phyloP scores from a whole-genome alignment of 495 filamentous ascomycete species.

The Monascus purpureus region DNA sequence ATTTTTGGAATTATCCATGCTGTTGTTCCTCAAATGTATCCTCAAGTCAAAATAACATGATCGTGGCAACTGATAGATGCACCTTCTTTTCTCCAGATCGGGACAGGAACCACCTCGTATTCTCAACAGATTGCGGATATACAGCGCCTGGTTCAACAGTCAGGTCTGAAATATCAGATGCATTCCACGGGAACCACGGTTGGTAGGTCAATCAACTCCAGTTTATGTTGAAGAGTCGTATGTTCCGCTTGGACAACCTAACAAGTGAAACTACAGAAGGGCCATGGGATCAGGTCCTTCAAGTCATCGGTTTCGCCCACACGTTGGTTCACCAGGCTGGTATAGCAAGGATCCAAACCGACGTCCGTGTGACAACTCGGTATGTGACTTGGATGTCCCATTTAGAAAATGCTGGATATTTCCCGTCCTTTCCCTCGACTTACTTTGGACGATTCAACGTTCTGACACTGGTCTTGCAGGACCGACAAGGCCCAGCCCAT shows the following conservation, averaged over 20 bases:
- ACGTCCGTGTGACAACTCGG: slow-evolving; percentile 69
- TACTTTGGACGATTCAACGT: no score
- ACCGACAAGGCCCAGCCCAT: slow-evolving; percentile 16
- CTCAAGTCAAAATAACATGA: no score
- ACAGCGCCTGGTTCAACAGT: slow-evolving; percentile 55
- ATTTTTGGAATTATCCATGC: neutral
- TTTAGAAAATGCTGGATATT: no score
- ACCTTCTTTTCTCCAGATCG: neutral
- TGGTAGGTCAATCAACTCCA: slow-evolving; percentile 35
- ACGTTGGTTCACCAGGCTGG: slow-evolving; percentile 61
- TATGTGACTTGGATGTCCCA: slow-evolving; percentile 17
- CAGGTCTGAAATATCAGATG: slow-evolving; percentile 61
- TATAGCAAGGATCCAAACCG: slow-evolving; percentile 61
- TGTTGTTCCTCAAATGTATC: no score
- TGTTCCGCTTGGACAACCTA: no score
- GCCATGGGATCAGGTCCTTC: slow-evolving; percentile 69
- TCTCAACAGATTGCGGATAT: slow-evolving; percentile 68
- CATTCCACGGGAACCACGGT: slow-evolving; percentile 76
- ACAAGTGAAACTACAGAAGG: slow-evolving; percentile 55
- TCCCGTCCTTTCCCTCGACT: no score
- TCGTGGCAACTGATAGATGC: no score
- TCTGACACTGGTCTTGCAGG: slow-evolving; percentile 3
- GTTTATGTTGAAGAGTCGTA: no score
- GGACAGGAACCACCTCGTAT: slow-evolving; percentile 39
- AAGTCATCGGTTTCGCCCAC: slow-evolving; percentile 69